phyloP scores from a whole-genome alignment of 140 eudicot species.

The Oenanthe javanica region DNA sequence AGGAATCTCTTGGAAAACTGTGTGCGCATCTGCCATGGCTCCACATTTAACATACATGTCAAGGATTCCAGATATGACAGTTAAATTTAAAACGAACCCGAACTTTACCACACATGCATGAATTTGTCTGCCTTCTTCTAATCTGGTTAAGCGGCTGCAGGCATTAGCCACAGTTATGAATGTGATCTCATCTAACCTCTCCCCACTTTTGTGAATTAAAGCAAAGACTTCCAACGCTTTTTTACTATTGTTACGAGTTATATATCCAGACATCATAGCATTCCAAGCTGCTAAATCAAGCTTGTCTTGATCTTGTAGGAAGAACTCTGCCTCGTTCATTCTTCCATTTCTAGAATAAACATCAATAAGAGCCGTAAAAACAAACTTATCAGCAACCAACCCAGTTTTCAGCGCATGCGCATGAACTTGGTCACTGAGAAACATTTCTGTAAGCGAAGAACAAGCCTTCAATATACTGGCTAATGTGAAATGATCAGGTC shows the following conservation, averaged over 20 bases:
- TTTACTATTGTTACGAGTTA: slow-evolving; percentile 20
- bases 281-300: slow-evolving; percentile 36
- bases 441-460: slow-evolving; percentile 16
- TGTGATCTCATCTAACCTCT: slow-evolving; percentile 31
- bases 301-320: slow-evolving; percentile 19
- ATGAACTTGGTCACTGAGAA: slow-evolving; percentile 29
- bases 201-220: slow-evolving; percentile 27
- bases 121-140: slow-evolving; percentile 29
- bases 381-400: slow-evolving; percentile 26
- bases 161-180: slow-evolving; percentile 31
- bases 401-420: slow-evolving; percentile 28
- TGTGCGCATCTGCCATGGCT: slow-evolving; percentile 26
- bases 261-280: slow-evolving; percentile 32
- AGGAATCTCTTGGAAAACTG: slow-evolving; percentile 25
- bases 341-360: slow-evolving; percentile 26
- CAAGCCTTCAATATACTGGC: slow-evolving; percentile 37
- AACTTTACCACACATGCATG: slow-evolving; percentile 24
- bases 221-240: slow-evolving; percentile 34
- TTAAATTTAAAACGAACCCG: slow-evolving; percentile 20
- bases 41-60: slow-evolving; percentile 45
- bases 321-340: slow-evolving; percentile 23
- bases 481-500: slow-evolving; percentile 29
- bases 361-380: slow-evolving; percentile 32
- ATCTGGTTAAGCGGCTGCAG: slow-evolving; percentile 19
- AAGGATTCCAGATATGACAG: slow-evolving; percentile 27